Percentiles rank a stretch among this genome's conserved stretches.
phyloP scores from a whole-genome alignment of 108 stramenopile species.

The Cyclostephanos tholiformis region DNA sequence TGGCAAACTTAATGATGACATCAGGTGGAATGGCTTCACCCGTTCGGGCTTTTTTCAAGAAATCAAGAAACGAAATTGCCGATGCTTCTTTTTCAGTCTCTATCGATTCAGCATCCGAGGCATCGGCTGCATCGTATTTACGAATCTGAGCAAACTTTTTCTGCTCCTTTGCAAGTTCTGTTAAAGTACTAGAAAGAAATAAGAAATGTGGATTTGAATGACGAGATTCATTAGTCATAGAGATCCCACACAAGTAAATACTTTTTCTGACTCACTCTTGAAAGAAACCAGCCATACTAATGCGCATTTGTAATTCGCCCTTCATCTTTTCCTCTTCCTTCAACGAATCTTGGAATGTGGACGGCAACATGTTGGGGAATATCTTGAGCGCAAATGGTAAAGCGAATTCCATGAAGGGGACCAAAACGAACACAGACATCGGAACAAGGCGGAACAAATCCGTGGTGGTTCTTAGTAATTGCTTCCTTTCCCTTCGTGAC shows the following conservation, averaged over 20 bases:
- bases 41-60: conserved; percentile 88
- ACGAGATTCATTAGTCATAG: neutral
- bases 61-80: conserved; percentile 81
- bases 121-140: conserved; percentile 50
- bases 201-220: neutral
- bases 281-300: conserved; percentile 97
- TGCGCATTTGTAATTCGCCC: conserved; percentile 88
- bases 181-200: conserved; percentile 61
- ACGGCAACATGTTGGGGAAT: conserved; percentile 99
- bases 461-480: conserved; percentile 92
- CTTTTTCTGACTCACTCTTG: conserved; percentile 80
- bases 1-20: conserved; percentile 83
- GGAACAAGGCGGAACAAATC: conserved; percentile 98
- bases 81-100: conserved; percentile 69
- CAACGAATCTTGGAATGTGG: conserved; percentile 96
- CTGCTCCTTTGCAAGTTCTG: conserved; percentile 86
- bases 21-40: conserved; percentile 90
- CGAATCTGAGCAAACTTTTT: conserved; percentile 66
- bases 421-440: conserved; percentile 93
- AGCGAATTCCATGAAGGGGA: conserved; percentile 99
- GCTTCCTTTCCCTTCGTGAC: conserved; percentile 96
- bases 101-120: conserved; percentile 54
- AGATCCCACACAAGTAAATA: conserved; percentile 8
- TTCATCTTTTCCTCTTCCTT: conserved; percentile 98
- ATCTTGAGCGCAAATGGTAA: conserved; percentile 95